Evolutionary conservation across 441 rosid genomes (phyloP).

Genomic region (Erysimum cheiri): DNA sequence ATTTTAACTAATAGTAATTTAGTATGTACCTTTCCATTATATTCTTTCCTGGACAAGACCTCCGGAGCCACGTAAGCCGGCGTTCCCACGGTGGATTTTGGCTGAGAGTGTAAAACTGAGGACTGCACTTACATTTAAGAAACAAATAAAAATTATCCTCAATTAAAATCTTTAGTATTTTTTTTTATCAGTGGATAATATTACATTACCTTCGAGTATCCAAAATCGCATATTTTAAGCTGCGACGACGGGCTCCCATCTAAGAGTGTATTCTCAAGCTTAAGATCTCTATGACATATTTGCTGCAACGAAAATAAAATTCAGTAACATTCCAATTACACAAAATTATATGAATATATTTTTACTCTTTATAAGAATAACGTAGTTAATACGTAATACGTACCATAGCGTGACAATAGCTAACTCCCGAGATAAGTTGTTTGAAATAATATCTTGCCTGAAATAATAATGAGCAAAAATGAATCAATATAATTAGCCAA

Average conservation of each 20-base stretch:
- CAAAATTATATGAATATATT: conserved; percentile 27
- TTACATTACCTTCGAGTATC: conserved; percentile 62
- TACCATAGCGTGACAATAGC: conserved; percentile 78
- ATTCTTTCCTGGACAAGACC: conserved; percentile 62
- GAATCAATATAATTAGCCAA: conserved; percentile 21
- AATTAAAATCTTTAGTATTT: not conserved
- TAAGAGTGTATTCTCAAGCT: conserved; percentile 70
- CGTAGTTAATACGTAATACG: conserved; percentile 32
- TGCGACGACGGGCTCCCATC: conserved; percentile 62
- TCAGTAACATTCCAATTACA: not conserved
- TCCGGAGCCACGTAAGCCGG: conserved; percentile 80
- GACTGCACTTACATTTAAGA: conserved; percentile 47
- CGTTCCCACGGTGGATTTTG: conserved; percentile 77
- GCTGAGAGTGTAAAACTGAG: conserved; percentile 70
- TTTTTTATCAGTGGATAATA: not conserved
- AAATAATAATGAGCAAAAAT: conserved; percentile 7
- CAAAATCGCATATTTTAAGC: conserved; percentile 73
- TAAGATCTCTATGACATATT: conserved; percentile 79
- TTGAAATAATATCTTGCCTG: conserved; percentile 74
- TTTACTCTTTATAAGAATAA: too few relatives aligned
- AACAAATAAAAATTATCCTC: not conserved
- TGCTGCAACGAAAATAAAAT: conserved; percentile 44
- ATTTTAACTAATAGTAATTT: conserved; percentile 7
- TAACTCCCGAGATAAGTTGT: conserved; percentile 78
- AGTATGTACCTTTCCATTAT: conserved; percentile 62